Conservation (phyloP, 805 yeast genomes). For the Barnettozyma pratensis region DNA sequence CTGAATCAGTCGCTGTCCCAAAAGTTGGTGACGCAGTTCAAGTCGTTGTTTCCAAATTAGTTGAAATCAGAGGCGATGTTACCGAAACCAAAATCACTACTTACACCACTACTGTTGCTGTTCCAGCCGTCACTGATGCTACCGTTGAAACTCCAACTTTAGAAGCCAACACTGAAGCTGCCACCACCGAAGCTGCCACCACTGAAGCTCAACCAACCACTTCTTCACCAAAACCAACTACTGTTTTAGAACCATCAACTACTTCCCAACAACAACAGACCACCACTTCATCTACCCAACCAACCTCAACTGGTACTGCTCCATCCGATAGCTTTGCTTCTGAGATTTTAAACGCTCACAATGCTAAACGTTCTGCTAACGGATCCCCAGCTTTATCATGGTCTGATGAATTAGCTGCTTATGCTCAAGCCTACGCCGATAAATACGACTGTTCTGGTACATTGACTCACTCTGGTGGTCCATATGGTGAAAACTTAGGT, state of each 20-base stretch:
- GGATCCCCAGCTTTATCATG: slow-evolving; percentile 42
- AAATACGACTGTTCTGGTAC: slow-evolving; percentile 55
- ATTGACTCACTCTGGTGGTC: slow-evolving; percentile 64
- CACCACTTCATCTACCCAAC: slow-evolving; percentile 15
- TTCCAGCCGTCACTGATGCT: slow-evolving; percentile 10
- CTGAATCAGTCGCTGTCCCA: slow-evolving; percentile 18
- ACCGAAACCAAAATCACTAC: slow-evolving; percentile 21
- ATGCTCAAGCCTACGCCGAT: slow-evolving; percentile 48
- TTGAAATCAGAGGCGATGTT: slow-evolving; percentile 15
- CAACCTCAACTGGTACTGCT: slow-evolving; percentile 18
- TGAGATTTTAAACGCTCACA: slow-evolving; percentile 45
- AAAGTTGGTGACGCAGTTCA: slow-evolving; percentile 18
- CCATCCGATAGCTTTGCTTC: slow-evolving; percentile 30
- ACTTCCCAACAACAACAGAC: slow-evolving; percentile 8
- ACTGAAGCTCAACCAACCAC: slow-evolving; percentile 17
- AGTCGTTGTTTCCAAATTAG: slow-evolving; percentile 23
- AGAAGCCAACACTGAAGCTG: neutral
- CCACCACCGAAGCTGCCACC: slow-evolving; percentile 6
- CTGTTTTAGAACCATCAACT: slow-evolving; percentile 9
- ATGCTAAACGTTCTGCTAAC: slow-evolving; percentile 44
- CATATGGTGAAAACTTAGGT: slow-evolving; percentile 80
- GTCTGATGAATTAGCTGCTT: slow-evolving; percentile 41
- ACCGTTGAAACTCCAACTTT: slow-evolving; percentile 1
- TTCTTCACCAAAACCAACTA: slow-evolving; percentile 7
- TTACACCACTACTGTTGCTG: slow-evolving; percentile 12